Conservation (phyloP, 1,284 basidiomycete genomes). For the Pyrrhoderma noxium region DNA sequence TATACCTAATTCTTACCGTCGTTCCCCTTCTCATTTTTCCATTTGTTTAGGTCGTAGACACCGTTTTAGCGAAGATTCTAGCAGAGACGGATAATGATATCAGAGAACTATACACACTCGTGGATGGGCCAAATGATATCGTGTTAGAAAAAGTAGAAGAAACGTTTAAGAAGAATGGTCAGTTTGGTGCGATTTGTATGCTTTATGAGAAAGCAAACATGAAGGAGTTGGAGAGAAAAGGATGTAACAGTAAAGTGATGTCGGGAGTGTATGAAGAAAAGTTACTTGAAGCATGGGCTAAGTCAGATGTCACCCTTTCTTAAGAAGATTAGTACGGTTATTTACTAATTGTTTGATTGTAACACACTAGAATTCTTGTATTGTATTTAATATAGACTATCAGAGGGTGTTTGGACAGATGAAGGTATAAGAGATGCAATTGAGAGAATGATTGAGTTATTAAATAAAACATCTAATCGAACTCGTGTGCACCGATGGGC, state of each 20-base stretch:
- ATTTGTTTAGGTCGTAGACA: constrained; percentile 67
- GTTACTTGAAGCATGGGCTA: constrained; percentile 62
- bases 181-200: constrained; percentile 59
- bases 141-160: constrained; percentile 60
- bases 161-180: constrained; percentile 42
- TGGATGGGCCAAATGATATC: constrained; percentile 53
- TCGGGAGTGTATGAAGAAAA: constrained; percentile 46
- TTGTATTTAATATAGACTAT: constrained; percentile 41
- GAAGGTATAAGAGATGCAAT: constrained; percentile 62
- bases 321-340: neutral
- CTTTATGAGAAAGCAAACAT: constrained; percentile 44
- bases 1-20: too few species aligned
- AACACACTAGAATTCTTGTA: neutral
- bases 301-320: constrained; percentile 39
- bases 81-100: constrained; percentile 42
- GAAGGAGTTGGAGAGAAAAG: too few species aligned
- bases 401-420: constrained; percentile 64
- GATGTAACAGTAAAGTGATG: too few species aligned
- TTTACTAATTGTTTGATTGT: too few species aligned
- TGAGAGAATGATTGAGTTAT: constrained; percentile 55
- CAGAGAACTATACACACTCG: constrained; percentile 50
- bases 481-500: constrained; percentile 65
- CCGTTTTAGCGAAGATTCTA: constrained; percentile 70
- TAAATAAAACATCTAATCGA: constrained; percentile 56
- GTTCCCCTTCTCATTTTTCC: neutral